Evolutionary conservation across 2,329 filamentous ascomycete genomes (phyloP), one percentile per base, ranked within the genome.

Genomic region (Penicillium paneum): DNA sequence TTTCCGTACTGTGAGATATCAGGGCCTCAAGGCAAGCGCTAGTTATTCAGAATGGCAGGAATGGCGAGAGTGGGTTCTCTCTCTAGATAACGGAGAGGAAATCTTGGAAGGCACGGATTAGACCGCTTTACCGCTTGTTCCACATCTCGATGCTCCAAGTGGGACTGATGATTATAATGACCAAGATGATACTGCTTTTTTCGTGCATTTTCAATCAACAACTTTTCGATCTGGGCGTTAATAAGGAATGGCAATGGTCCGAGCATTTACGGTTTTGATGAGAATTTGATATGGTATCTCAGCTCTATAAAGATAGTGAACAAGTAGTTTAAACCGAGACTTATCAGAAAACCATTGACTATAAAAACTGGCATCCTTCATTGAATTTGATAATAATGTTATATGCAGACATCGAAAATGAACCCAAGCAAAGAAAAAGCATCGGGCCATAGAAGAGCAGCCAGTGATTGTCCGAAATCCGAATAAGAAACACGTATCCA

Each of bases 1-100:
- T 47, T 79, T 96, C 71, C 85, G 85, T 64, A 85, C 94, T 2
- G 86, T 92, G 52, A 82, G 90, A 63, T 99, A 97, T 71, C 90
- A 94, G 74, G 94, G 94, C 19, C 85, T 86, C 75, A 92, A 90
- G 78, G 83, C 86, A 51, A 85, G 79, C 52, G 71, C 94, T 56
- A 78, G 74, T 45, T 96, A 90, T 70, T 73, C 71, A 1, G 89
- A 93, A 65, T 97, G 86, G 81, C 86, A 83, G 78, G 81, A 81
- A 62, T 97, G 91, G 90, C 84, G 84, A 69, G 81, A 86, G 15
- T 94, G 90, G 88, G 82, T 86, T 15, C 48, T 68, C 24, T 65
- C 65, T 44, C 46, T 71, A 51, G 66, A 66, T 10, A 69, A 68
- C 45, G 69, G 69, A 8, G 57, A 50, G 21, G 64, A 64, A 45